Percentiles rank a stretch among this genome's conserved stretches.
Evolutionary conservation across 2,329 filamentous ascomycete species (phyloP).

Genomic region (Pseudophaeomoniella oleicola): DNA sequence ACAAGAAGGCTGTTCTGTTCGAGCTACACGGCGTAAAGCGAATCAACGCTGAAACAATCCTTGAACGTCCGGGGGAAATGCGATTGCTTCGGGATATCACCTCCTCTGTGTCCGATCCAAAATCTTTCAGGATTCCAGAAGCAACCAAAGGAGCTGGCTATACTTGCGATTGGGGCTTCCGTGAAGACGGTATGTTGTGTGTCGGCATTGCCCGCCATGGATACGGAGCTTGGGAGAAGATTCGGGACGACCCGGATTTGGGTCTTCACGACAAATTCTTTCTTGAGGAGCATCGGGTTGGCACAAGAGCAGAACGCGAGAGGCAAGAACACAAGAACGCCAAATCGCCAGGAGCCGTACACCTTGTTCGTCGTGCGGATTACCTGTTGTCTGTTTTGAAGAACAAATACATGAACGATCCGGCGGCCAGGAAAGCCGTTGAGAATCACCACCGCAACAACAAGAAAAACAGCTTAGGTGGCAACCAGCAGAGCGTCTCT

Average conservation of each 20-base stretch:
- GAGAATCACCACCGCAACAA: constrained; percentile 94
- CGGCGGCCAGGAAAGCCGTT: constrained; percentile 58
- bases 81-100: constrained; percentile 67
- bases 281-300: constrained; percentile 93
- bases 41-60: constrained; percentile 86
- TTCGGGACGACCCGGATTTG: constrained; percentile 80
- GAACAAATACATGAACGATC: constrained; percentile 61
- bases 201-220: constrained; percentile 87
- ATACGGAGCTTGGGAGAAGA: constrained; percentile 89
- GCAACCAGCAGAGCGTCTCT: constrained; percentile 21
- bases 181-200: constrained; percentile 93
- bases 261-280: constrained; percentile 84
- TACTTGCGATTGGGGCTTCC: constrained; percentile 78
- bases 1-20: constrained; percentile 91
- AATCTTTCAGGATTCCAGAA: constrained; percentile 73
- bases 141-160: constrained; percentile 88
- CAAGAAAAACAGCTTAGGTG: constrained; percentile 44
- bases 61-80: constrained; percentile 82
- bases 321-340: constrained; percentile 44
- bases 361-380: constrained; percentile 85
- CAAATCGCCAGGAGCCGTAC: constrained; percentile 91
- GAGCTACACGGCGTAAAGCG: constrained; percentile 89
- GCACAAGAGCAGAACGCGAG: constrained; percentile 88
- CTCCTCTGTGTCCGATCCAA: constrained; percentile 50
- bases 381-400: constrained; percentile 92